Conservation (phyloP, 1,284 basidiomycete genomes). For the Trichosporon ovoides region DNA sequence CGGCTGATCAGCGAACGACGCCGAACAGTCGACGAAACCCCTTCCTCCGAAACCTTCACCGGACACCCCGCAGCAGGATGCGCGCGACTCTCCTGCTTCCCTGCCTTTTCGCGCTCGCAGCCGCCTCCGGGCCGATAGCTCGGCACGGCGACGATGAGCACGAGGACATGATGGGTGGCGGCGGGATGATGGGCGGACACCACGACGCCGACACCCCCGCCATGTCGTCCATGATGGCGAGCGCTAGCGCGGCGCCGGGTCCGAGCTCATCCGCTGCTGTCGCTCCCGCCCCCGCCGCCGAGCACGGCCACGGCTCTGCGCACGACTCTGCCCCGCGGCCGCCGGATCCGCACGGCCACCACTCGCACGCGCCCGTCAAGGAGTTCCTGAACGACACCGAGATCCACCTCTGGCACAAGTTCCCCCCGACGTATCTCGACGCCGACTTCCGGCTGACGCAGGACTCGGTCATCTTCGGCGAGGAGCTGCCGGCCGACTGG, state of each 20-base stretch:
- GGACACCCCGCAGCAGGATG: constrained; percentile 7
- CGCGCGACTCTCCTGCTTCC: constrained; percentile 12
- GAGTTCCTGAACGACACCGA: constrained; percentile 30
- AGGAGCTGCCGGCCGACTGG: constrained; percentile 36
- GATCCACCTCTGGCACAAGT: constrained; percentile 37
- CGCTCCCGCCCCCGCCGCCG: not conserved
- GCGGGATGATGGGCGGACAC: constrained; percentile 6
- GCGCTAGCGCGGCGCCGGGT: not conserved
- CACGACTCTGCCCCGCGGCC: not conserved
- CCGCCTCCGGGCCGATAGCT: not conserved
- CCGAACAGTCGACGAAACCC: not conserved
- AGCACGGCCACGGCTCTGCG: not conserved
- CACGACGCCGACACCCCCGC: not conserved
- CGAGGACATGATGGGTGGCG: constrained; percentile 8
- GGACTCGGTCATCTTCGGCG: constrained; percentile 38
- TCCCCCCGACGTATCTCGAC: constrained; percentile 39
- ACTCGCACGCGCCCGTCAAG: constrained; percentile 30
- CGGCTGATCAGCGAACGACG: not conserved
- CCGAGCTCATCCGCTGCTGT: not conserved
- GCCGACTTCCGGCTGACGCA: constrained; percentile 37
- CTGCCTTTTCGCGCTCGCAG: constrained; percentile 7
- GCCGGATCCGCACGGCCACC: constrained; percentile 24
- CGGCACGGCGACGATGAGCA: constrained; percentile 18
- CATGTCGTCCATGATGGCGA: not conserved
- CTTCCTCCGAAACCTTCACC: not conserved